Conservation (phyloP, 257 asterid species). For the Solanum gandarillasii region DNA sequence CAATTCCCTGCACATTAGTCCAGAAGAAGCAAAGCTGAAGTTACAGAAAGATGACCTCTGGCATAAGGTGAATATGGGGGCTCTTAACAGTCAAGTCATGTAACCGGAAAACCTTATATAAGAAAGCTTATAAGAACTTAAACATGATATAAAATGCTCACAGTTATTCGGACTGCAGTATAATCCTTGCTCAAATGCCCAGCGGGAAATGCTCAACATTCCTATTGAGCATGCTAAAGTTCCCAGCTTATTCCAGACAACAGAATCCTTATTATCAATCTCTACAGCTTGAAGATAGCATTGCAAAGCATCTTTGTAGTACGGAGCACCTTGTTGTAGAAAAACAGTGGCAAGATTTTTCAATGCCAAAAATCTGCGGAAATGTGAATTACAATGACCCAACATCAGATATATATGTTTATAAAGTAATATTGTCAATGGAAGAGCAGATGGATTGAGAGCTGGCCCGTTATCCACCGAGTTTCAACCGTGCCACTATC, state of each 20-base stretch:
- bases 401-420: neutral
- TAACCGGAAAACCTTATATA: neutral
- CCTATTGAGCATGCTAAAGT: conserved; percentile 96
- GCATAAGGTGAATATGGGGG: neutral
- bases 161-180: conserved; percentile 93
- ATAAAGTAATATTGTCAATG: neutral
- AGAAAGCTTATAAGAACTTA: neutral
- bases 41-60: neutral
- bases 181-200: conserved; percentile 99
- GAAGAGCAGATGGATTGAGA: neutral
- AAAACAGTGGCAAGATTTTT: conserved; percentile 87
- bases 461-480: neutral
- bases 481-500: neutral
- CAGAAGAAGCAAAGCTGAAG: neutral
- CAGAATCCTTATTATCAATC: conserved; percentile 85
- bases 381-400: neutral
- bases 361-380: conserved; percentile 84
- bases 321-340: conserved; percentile 65
- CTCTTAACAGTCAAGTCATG: neutral
- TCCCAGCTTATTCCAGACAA: conserved; percentile 95
- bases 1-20: conserved; percentile 72
- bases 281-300: conserved; percentile 98
- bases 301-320: conserved; percentile 65
- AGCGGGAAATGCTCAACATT: conserved; percentile 78
- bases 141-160: conserved; percentile 34